phyloP scores from a whole-genome alignment of 2,329 filamentous ascomycete species.

The Aspergillus spinulosporus region DNA sequence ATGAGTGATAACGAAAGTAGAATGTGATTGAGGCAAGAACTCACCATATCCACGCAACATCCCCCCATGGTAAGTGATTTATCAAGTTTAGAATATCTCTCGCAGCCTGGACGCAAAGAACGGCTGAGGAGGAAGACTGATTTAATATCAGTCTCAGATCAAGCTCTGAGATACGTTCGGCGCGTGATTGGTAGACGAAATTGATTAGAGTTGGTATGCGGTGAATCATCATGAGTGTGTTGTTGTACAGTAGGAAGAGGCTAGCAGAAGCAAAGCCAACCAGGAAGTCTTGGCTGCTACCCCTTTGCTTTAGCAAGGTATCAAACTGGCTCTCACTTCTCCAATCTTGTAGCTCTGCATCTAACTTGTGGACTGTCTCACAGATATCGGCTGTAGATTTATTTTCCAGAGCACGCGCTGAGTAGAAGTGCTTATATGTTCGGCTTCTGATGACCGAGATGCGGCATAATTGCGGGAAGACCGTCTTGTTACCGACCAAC shows the following conservation, averaged over 20 bases:
- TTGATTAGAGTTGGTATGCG: constrained; percentile 93
- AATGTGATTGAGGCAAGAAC: constrained; percentile 32
- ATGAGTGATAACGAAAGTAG: background rate
- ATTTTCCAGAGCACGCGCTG: constrained; percentile 81
- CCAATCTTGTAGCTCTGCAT: constrained; percentile 83
- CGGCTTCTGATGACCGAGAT: constrained; percentile 86
- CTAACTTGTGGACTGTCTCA: constrained; percentile 86
- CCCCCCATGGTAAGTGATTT: constrained; percentile 90
- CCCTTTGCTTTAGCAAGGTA: constrained; percentile 84
- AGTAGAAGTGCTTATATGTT: constrained; percentile 86
- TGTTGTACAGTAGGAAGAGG: constrained; percentile 92
- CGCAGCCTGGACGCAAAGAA: constrained; percentile 84
- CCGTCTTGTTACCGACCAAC: constrained; percentile 79
- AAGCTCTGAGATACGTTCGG: constrained; percentile 56
- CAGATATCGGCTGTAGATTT: constrained; percentile 77
- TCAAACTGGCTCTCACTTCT: constrained; percentile 86
- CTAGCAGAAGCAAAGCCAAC: constrained; percentile 87
- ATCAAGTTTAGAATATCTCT: constrained; percentile 86
- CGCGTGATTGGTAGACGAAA: constrained; percentile 83
- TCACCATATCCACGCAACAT: constrained; percentile 90
- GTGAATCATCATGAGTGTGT: constrained; percentile 92
- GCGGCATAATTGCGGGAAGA: constrained; percentile 90
- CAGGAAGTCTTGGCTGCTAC: constrained; percentile 81
- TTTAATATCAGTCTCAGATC: constrained; percentile 70
- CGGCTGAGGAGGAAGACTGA: constrained; percentile 81